Evolutionary conservation across 345 rosid genomes (phyloP).

Genomic region (Salix dunnii): DNA sequence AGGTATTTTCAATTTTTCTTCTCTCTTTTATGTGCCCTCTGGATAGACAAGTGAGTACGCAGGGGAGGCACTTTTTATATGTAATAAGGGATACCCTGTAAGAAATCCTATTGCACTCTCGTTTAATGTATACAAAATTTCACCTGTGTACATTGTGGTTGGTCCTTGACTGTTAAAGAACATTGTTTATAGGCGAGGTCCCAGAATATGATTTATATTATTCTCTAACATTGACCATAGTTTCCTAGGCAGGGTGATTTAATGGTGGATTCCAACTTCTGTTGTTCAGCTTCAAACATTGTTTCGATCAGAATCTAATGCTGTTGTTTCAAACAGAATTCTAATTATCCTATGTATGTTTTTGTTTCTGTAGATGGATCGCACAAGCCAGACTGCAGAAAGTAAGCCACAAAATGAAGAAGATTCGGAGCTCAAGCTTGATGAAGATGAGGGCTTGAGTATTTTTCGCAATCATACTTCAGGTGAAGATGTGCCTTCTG

Average conservation of each 20-base stretch:
- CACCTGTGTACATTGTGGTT: not conserved
- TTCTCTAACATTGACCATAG: no score
- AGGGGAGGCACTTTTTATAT: not conserved
- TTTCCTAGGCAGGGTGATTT: not conserved
- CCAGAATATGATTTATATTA: no score
- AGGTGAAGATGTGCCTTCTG: conserved; percentile 25
- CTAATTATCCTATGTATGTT: not conserved
- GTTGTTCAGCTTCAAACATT: not conserved
- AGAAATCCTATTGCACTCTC: not conserved
- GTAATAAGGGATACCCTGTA: not conserved
- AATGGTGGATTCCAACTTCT: not conserved
- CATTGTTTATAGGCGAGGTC: no score
- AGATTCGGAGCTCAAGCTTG: conserved; percentile 22
- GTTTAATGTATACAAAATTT: not conserved
- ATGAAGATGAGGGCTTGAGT: conserved; percentile 31
- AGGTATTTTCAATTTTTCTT: not conserved
- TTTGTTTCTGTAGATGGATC: conserved; percentile 35
- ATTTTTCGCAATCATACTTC: conserved; percentile 25
- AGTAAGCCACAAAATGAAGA: conserved; percentile 32
- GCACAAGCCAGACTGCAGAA: conserved; percentile 41
- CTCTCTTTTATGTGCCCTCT: not conserved
- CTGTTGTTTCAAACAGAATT: conserved; percentile 5
- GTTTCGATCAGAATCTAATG: not conserved
- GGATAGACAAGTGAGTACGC: not conserved
- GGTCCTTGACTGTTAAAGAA: no score